Base-by-base conservation (phyloP, 441 rosid species). In the Melianthus villosus region DNA sequence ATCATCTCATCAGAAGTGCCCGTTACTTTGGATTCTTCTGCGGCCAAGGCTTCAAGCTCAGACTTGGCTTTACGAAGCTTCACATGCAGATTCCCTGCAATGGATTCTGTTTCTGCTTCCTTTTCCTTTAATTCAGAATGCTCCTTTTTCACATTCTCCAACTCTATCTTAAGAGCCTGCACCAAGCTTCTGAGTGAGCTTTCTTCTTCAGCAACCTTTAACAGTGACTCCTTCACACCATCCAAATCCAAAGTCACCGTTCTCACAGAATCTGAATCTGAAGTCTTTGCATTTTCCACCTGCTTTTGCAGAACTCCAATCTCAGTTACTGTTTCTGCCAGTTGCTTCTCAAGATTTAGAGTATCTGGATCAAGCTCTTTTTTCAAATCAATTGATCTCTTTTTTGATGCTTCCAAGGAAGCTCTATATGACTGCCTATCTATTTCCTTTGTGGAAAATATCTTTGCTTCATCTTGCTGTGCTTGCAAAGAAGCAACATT, bases 1-100 rank as follows among this genome's bases (percentile, higher is more conserved):
- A 83, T 60, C 75, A 83, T 77, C 51, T 89, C 95, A 58, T 73
- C 85, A 46, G 80, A 69, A 46, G 69, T 76, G 39, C 76, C 75
- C 41, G 76, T 64, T 31, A 65, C 52, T 66, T 69, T 76, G 10
- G 83, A 59, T 58, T 78, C 93, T 44, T 69, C 81, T 7, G 42
- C 57, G 31, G 67, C 51, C 40, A 65, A 72, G 16, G 66, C 63
- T 60, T 83, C 92, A 28, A 83, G 89, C 72, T 83, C 92, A 42
- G 71, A 59, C 66, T 76, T 76, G 31, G 72, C 62, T 59, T 63
- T 78, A 19, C 71, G 65, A 45, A 89, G 85, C 66, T 76, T 70
- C 23, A 72, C 67, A 40, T 89, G 79, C 63, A 89, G 68, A 59
- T 70, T 70, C 34, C 83, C 93, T 33, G 83, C 85, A 46, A 71